Base-by-base conservation (phyloP, 2,329 filamentous ascomycete species). In the Triangularia setosa region DNA sequence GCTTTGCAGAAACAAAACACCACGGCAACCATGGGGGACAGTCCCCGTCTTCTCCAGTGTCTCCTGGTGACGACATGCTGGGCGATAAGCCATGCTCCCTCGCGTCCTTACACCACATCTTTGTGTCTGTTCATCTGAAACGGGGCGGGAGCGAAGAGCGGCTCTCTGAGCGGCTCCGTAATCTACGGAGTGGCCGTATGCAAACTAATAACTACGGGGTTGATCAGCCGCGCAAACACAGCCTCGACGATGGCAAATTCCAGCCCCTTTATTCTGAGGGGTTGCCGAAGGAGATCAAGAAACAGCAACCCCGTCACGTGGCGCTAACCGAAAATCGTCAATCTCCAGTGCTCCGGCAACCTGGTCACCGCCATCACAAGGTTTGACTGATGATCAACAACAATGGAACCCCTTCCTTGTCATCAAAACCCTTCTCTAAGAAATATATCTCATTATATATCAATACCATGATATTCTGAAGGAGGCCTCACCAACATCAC, bases 161-260 rank as follows among this genome's bases (percentile, higher is more conserved):
- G 33, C 21, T 25, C 24, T 25, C 18, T n/a, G n/a, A n/a, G n/a
- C 55, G 24, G 25, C 55, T 23, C 21, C 28, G 30, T 30, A 35
- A 28, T 30, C 12, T 44, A 30, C 48, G 58, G 28, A 35, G 16
- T 9, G 4, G 14, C 21, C 33, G 18, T 25, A 21, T 21, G 52
- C 58, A 44, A 28, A 44, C n/a, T n/a, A n/a, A n/a, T n/a, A 12
- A 33, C 30, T 33, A 27, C 57, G 61, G 66, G 27, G 58, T 28
- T 48, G 40, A 58, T 63, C 62, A 61, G 60, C 59, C 53, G 58
- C 58, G 28, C 52, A 23, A 54, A 25, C 68, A 70, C 68, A 68
- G 67, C 68, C 68, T 61, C 68, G 52, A 23, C 56, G 48, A 69
- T 63, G 67, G 68, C 68, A 63, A 70, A 64, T 64, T 63, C 35